Conservation (phyloP, 2,329 filamentous ascomycete species). For the Xylariaceae sp. region DNA sequence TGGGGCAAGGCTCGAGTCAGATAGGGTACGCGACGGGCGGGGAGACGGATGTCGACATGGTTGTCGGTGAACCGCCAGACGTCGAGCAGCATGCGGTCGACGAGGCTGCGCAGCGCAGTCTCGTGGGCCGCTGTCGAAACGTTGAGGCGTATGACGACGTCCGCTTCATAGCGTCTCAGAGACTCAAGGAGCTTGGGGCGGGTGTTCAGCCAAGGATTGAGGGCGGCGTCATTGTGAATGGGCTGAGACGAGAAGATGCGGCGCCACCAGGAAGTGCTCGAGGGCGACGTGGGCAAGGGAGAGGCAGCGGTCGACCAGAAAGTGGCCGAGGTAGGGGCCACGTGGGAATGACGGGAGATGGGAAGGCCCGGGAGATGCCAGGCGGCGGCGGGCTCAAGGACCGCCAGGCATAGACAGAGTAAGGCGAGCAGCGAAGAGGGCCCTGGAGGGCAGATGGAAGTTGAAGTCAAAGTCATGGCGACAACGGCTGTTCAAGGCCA, state of each 20-base stretch:
- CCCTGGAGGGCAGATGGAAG: background rate
- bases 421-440: constrained; percentile 4
- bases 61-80: constrained; percentile 81
- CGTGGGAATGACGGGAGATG: constrained; percentile 3
- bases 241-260: too few relatives aligned
- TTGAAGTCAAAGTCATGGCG: constrained; percentile 1
- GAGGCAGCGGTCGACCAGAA: background rate
- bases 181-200: constrained; percentile 28
- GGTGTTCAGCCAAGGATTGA: constrained; percentile 23
- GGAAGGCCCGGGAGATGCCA: constrained; percentile 14
- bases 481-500: background rate
- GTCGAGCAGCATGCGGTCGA: constrained; percentile 68
- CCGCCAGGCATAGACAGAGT: constrained; percentile 7
- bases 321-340: background rate
- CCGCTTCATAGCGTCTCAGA: constrained; percentile 61
- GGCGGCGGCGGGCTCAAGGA: constrained; percentile 4
- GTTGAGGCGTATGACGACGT: constrained; percentile 89
- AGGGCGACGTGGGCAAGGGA: constrained; percentile 3
- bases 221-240: too few relatives aligned
- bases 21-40: constrained; percentile 71
- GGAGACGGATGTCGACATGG: constrained; percentile 80
- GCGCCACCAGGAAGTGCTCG: constrained; percentile 3
- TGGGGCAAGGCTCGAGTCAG: constrained; percentile 73
- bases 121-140: constrained; percentile 47
- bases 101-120: constrained; percentile 25